These are phyloP conservation scores for Jasminum sambac DNA, from an alignment of 257 asterid species.

Conservation along the genomic window DNA sequence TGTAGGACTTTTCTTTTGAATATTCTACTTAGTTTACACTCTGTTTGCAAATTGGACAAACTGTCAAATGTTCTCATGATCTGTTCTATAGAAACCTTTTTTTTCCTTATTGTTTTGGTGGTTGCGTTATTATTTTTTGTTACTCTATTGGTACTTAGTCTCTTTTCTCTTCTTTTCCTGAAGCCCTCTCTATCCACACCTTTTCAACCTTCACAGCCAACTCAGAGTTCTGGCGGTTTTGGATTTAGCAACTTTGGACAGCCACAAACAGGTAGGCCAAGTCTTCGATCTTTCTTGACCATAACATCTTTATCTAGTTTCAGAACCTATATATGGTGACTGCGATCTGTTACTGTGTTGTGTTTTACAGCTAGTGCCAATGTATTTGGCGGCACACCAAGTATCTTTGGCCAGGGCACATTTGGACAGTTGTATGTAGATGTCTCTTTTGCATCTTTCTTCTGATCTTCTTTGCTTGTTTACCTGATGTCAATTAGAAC, in stretches of 20 bases:
- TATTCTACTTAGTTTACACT: too few relatives aligned
- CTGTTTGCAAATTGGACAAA: neutral
- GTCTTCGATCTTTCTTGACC: constrained; percentile 15
- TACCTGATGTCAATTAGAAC: constrained; percentile 13
- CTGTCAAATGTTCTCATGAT: neutral
- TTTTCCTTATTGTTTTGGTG: too few relatives aligned
- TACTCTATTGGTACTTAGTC: constrained; percentile 9
- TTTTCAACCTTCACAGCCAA: constrained; percentile 68
- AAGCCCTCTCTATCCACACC: constrained; percentile 66
- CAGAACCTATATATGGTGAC: neutral
- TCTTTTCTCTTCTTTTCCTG: constrained; percentile 34
- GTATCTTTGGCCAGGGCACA: constrained; percentile 55
- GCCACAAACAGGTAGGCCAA: constrained; percentile 64
- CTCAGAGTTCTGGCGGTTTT: constrained; percentile 61
- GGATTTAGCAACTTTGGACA: constrained; percentile 77
- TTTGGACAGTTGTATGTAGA: constrained; percentile 72
- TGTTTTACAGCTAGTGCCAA: constrained; percentile 11
- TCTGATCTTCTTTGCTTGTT: constrained; percentile 6
- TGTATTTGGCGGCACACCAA: constrained; percentile 49
- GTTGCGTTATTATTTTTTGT: neutral
- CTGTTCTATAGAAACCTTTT: neutral
- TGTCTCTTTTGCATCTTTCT: constrained; percentile 13
- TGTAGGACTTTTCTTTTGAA: too few relatives aligned
- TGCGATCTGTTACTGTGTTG: constrained; percentile 8
- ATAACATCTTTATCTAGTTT: neutral